Evolutionary conservation across 768 basidiomycete genomes (phyloP).

Genomic region (Lactifluus piperatus): DNA sequence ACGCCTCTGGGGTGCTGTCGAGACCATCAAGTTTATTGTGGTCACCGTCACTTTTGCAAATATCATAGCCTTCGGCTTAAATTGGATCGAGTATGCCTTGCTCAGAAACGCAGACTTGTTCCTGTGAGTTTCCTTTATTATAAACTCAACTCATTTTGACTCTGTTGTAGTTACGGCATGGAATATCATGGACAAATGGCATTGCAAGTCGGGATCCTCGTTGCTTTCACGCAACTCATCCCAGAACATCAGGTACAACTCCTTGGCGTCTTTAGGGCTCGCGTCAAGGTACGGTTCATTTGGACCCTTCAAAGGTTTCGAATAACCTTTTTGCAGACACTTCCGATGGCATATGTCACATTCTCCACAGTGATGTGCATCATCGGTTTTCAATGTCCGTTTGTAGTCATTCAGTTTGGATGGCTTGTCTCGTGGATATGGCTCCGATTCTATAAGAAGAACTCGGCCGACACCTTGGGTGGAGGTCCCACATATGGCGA

Average conservation of each 20-base stretch:
- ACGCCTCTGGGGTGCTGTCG: slow-evolving; percentile 85
- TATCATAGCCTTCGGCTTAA: slow-evolving; percentile 79
- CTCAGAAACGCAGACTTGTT: slow-evolving; percentile 66
- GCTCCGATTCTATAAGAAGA: slow-evolving; percentile 94
- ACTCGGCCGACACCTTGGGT: slow-evolving; percentile 50
- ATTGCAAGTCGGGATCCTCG: slow-evolving; percentile 78
- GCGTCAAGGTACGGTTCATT: slow-evolving; percentile 66
- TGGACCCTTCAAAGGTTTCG: not conserved
- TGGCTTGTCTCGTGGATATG: slow-evolving; percentile 97
- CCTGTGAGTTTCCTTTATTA: slow-evolving; percentile 47
- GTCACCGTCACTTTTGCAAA: slow-evolving; percentile 77
- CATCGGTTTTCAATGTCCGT: slow-evolving; percentile 81
- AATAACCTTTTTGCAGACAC: slow-evolving; percentile 39
- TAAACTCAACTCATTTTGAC: not conserved
- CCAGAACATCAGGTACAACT: slow-evolving; percentile 97
- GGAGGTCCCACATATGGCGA: slow-evolving; percentile 79
- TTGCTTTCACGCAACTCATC: slow-evolving; percentile 96
- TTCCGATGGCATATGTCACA: slow-evolving; percentile 93
- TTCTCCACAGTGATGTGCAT: slow-evolving; percentile 81
- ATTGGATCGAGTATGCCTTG: slow-evolving; percentile 76
- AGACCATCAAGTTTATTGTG: slow-evolving; percentile 78
- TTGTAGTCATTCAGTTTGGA: slow-evolving; percentile 95
- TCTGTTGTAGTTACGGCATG: slow-evolving; percentile 62
- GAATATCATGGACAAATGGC: slow-evolving; percentile 90
- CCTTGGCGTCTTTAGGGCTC: slow-evolving; percentile 70